Conservation (phyloP, 1,284 basidiomycete genomes). For the Macrocystidia cucumis region DNA sequence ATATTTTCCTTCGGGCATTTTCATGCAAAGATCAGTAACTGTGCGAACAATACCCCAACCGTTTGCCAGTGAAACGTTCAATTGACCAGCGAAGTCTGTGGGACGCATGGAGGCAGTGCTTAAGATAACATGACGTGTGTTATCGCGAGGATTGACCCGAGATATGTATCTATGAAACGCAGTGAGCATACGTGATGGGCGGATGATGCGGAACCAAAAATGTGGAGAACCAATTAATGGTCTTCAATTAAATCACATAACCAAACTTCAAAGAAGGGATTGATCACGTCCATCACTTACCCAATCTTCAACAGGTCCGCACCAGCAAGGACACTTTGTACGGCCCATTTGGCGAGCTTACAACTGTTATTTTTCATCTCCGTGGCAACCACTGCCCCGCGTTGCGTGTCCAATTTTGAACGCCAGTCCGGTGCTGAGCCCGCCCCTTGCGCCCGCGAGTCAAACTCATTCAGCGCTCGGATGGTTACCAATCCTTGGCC, state of each 20-base stretch:
- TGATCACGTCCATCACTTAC: conserved; percentile 33
- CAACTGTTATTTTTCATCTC: conserved; percentile 99
- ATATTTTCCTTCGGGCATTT: conserved; percentile 95
- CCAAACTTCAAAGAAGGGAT: conserved; percentile 4
- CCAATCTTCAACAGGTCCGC: conserved; percentile 98
- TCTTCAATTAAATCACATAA: conserved; percentile 6
- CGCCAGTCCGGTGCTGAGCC: conserved; percentile 97
- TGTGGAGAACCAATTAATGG: conserved; percentile 3
- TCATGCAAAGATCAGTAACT: conserved; percentile 87
- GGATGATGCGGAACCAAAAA: conserved; percentile 8
- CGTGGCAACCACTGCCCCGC: conserved; percentile 96
- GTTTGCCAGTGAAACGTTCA: conserved; percentile 93
- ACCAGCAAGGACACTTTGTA: conserved; percentile 93
- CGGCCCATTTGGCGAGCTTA: conserved; percentile 97
- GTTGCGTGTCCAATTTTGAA: conserved; percentile 90
- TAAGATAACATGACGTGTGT: conserved; percentile 92
- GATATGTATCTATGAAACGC: conserved; percentile 71
- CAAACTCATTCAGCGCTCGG: conserved; percentile 96
- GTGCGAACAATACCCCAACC: conserved; percentile 99
- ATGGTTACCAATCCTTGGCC: conserved; percentile 87
- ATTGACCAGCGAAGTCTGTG: conserved; percentile 88
- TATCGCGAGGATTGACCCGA: conserved; percentile 89
- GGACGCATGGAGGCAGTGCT: conserved; percentile 95
- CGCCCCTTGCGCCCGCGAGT: conserved; percentile 84
- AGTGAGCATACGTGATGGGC: conserved; percentile 10